Evolutionary conservation across 148 eudicot genomes (phyloP), one percentile per base, ranked within the genome.

Genomic region (Heliamphora exappendiculata): DNA sequence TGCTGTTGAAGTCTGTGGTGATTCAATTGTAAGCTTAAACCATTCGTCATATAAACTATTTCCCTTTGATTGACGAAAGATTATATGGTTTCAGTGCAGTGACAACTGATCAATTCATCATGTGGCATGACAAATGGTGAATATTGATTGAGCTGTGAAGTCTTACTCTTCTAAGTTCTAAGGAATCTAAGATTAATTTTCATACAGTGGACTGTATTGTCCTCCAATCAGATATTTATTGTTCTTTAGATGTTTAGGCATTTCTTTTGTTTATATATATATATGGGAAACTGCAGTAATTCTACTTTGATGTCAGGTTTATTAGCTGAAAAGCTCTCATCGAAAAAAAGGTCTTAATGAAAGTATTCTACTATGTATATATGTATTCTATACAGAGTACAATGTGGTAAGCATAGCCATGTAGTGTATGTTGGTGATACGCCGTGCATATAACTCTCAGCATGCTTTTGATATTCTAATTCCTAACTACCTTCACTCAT

Each of bases 1-100:
- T 66, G 98, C 93, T 57, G 89, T 88, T 72, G 93, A 90, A 81
- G 95, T 89, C 79, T 85, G 89, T 72, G 89, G 89, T 29, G 85
- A 87, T 81, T 90, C 95, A 51, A 84, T 76, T 72, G 98, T 91
- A 82, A 87, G 98, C 82, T 76, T 16, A 54, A 33, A 71, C 69
- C 50, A 78, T 74, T 65, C 49, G 39, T 74, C 55, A 68, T 74
- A 54, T 51, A 57, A 70, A 63, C 57, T 67, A 36, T 44, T 12
- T 73, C 20, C 57, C 19, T 37, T 41, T 73, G 72, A 41, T 74
- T 72, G 33, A 69, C 36, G 58, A 59, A 51, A 14, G 34, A 49
- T 67, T 31, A 1, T 57, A 20, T 73, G 68, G 60, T 72, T 55
- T 74, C 33, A 59, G 41, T 84, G 36, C 37, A 17, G 41, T 6